phyloP scores from a whole-genome alignment of 2,329 filamentous ascomycete species.

The Botrytis pseudocinerea region DNA sequence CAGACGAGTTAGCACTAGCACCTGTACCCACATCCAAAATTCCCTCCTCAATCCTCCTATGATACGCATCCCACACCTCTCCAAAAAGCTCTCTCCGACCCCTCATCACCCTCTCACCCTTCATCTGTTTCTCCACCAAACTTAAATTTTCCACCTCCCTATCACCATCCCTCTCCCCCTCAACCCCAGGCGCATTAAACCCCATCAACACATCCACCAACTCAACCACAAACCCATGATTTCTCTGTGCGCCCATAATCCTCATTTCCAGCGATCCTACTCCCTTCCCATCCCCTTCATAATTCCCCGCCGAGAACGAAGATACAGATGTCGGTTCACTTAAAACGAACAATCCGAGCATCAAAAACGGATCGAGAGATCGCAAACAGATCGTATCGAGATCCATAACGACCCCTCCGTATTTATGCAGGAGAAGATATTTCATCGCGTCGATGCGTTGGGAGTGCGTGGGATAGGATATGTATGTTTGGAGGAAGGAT shows the following conservation, averaged over 20 bases:
- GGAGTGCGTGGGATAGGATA: background rate
- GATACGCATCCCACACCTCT: background rate
- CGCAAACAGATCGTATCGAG: background rate
- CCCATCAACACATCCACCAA: background rate
- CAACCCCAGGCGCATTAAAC: background rate
- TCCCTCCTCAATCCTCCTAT: background rate
- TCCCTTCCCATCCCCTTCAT: background rate
- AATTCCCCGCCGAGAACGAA: too few species aligned
- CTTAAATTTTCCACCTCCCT: accelerated
- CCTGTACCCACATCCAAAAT: background rate
- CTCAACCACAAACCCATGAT: background rate
- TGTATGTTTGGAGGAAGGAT: background rate
- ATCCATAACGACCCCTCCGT: background rate
- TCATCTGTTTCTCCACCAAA: background rate
- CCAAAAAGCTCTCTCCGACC: background rate
- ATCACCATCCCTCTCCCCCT: accelerated
- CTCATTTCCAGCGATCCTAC: background rate
- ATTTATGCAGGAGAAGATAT: background rate
- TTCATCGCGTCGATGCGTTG: background rate
- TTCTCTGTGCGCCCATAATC: background rate
- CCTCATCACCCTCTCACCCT: background rate
- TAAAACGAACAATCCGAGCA: background rate
- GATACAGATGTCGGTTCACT: background rate
- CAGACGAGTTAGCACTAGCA: background rate
- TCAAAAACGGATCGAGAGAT: background rate